Conservation (phyloP, 441 rosid species). For the Bruguiera hainesii region DNA sequence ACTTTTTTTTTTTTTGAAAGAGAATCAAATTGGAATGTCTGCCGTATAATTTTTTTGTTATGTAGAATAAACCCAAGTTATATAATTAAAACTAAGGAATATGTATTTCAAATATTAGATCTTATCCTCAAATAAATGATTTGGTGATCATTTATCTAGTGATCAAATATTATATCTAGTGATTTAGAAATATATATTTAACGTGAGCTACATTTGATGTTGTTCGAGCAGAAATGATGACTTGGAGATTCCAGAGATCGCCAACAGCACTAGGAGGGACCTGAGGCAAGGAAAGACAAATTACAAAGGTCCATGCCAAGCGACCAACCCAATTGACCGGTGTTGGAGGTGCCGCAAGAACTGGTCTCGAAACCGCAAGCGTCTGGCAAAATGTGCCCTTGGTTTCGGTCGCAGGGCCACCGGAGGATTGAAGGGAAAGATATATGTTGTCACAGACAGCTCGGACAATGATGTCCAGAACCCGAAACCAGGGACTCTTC, state of each 20-base stretch:
- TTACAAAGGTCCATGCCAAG: conserved; percentile 31
- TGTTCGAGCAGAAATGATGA: background rate
- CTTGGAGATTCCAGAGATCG: conserved; percentile 4
- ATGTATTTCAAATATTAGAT: too few species aligned
- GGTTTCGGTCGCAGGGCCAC: conserved; percentile 58
- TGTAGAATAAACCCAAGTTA: too few species aligned
- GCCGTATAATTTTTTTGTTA: too few species aligned
- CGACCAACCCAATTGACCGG: conserved; percentile 53
- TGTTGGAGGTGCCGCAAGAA: conserved; percentile 58
- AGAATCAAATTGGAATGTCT: too few species aligned
- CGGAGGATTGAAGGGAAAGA: conserved; percentile 50
- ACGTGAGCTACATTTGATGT: background rate
- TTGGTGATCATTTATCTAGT: too few species aligned
- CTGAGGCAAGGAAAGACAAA: conserved; percentile 16
- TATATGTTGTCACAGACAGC: conserved; percentile 47
- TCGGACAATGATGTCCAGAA: conserved; percentile 37
- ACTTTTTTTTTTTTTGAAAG: too few species aligned
- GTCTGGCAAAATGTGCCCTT: conserved; percentile 49
- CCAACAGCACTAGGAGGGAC: conserved; percentile 46
- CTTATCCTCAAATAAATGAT: too few species aligned
- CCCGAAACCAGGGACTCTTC: conserved; percentile 61
- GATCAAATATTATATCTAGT: too few species aligned
- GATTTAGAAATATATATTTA: background rate
- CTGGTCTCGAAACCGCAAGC: conserved; percentile 50
- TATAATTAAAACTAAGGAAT: too few species aligned